Conservation (phyloP, 345 rosid genomes). For the Draba incana region DNA sequence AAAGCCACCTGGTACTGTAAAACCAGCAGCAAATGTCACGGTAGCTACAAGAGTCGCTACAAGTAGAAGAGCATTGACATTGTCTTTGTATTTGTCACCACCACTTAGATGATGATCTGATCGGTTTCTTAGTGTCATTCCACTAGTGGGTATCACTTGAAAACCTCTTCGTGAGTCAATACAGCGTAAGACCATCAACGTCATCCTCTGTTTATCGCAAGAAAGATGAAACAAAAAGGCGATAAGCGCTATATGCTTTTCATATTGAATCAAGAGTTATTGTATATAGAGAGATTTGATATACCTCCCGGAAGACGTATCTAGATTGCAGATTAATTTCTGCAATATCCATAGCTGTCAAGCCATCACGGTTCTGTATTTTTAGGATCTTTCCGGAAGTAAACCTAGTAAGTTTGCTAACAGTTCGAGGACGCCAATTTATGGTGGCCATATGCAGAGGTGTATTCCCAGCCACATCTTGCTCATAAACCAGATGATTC, state of each 20-base stretch:
- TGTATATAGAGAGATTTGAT: too few species aligned
- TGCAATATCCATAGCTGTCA: neutral
- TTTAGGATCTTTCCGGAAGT: neutral
- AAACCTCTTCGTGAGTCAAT: neutral
- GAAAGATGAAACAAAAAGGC: too few species aligned
- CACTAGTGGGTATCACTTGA: neutral
- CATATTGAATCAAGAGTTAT: too few species aligned
- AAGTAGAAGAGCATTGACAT: neutral
- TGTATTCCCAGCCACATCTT: too few species aligned
- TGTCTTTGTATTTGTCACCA: neutral
- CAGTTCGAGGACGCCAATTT: too few species aligned
- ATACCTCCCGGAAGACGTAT: neutral
- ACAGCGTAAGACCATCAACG: too few species aligned
- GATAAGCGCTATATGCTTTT: too few species aligned
- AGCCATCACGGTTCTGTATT: neutral
- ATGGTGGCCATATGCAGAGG: too few species aligned
- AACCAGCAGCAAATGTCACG: conserved; percentile 13
- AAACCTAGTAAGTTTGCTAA: neutral
- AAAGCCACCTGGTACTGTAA: conserved; percentile 15
- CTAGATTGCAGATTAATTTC: neutral
- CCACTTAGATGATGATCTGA: neutral
- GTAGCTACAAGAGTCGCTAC: conserved; percentile 26
- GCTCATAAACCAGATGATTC: neutral
- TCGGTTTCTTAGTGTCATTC: neutral
- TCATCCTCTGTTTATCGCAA: too few species aligned